Evolutionary conservation across 2,329 filamentous ascomycete genomes (phyloP).

Genomic region (Tolypocladium capitatum): DNA sequence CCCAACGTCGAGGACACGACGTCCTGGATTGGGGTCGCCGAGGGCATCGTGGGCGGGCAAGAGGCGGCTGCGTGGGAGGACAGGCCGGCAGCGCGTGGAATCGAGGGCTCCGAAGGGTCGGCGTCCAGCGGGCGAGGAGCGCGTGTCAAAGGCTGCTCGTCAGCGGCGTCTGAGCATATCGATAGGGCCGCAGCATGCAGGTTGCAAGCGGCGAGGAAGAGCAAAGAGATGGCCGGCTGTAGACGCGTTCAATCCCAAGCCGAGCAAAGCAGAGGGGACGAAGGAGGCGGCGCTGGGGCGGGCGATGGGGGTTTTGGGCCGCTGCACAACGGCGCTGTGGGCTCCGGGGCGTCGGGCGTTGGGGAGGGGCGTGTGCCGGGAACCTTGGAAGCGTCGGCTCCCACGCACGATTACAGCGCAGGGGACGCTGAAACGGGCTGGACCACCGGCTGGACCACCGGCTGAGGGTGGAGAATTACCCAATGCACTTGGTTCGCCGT

Average conservation of each 20-base stretch:
- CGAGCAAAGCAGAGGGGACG: background rate
- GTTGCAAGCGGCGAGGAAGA: background rate
- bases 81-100: background rate
- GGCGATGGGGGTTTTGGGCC: constrained; percentile 2
- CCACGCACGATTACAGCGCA: background rate
- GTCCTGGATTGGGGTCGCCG: constrained; percentile 22
- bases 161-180: constrained; percentile 12
- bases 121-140: constrained; percentile 7
- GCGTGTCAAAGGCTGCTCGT: constrained; percentile 11
- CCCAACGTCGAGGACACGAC: constrained; percentile 25
- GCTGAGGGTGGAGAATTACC: no score
- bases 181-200: constrained; percentile 1
- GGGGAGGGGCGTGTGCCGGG: background rate
- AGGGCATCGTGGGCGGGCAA: constrained; percentile 16
- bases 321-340: no score
- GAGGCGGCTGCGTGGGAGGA: constrained; percentile 4
- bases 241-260: background rate
- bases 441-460: no score
- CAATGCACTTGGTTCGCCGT: no score
- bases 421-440: background rate
- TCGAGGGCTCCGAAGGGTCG: constrained; percentile 3
- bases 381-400: background rate
- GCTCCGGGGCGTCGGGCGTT: background rate
- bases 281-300: no score
- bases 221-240: background rate